phyloP scores from a whole-genome alignment of 495 filamentous ascomycete species.

The Penicillium maclennaniae region DNA sequence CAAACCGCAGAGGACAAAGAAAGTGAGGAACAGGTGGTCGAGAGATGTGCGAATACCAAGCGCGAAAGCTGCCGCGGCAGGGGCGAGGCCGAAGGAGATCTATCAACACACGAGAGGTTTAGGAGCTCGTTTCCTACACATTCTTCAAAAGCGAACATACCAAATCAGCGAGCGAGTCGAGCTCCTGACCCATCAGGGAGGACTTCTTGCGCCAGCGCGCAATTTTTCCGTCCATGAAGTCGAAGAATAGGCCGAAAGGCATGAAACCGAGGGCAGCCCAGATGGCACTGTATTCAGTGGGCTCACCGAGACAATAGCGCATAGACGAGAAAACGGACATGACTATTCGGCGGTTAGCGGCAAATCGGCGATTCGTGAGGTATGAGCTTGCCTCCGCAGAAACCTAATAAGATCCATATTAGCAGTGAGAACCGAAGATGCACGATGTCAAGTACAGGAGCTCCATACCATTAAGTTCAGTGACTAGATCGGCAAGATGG shows the following conservation, averaged over 20 bases:
- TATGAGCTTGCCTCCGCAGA: slow-evolving; percentile 48
- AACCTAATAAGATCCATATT: slow-evolving; percentile 33
- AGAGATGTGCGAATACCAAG: slow-evolving; percentile 81
- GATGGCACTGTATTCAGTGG: slow-evolving; percentile 59
- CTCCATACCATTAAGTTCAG: slow-evolving; percentile 80
- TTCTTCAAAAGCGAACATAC: slow-evolving; percentile 45
- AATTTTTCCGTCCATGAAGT: slow-evolving; percentile 97
- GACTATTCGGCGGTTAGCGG: slow-evolving; percentile 45
- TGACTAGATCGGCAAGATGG: slow-evolving; percentile 93
- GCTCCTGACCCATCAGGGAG: slow-evolving; percentile 94
- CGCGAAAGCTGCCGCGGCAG: slow-evolving; percentile 81
- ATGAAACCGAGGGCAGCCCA: slow-evolving; percentile 84
- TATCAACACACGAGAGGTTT: slow-evolving; percentile 27
- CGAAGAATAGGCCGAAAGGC: slow-evolving; percentile 94
- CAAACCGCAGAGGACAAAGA: slow-evolving; percentile 93
- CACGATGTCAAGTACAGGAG: not conserved
- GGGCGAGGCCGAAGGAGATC: slow-evolving; percentile 94
- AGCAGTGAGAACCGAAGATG: slow-evolving; percentile 5
- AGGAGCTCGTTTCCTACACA: not conserved
- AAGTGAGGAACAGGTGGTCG: slow-evolving; percentile 79
- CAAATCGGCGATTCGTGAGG: slow-evolving; percentile 1
- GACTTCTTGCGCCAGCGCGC: slow-evolving; percentile 94
- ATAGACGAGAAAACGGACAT: slow-evolving; percentile 96
- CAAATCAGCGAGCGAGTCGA: slow-evolving; percentile 95
- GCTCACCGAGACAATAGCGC: slow-evolving; percentile 82